Conservation (phyloP, 441 rosid species). For the Erodium moschatum region DNA sequence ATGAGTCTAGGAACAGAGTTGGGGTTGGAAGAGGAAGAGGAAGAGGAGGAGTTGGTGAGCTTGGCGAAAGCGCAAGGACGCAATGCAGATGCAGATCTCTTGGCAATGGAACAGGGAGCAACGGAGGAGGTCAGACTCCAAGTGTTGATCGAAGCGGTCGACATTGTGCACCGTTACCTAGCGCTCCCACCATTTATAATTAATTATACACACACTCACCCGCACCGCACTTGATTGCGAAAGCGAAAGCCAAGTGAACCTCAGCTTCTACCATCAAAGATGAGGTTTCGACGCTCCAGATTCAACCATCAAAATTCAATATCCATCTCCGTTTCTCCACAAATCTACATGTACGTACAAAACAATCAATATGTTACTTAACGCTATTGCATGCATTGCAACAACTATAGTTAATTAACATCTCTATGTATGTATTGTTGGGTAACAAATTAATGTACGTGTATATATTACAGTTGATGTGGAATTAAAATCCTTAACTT, state of each 20-base stretch:
- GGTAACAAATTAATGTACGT: no score
- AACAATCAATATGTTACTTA: neutral
- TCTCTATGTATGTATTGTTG: no score
- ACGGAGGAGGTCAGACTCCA: conserved; percentile 48
- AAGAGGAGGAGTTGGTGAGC: conserved; percentile 22
- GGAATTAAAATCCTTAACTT: no score
- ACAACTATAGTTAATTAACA: neutral
- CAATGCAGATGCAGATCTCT: conserved; percentile 21
- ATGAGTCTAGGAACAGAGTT: conserved; percentile 54
- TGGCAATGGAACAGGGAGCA: conserved; percentile 13
- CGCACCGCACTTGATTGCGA: neutral
- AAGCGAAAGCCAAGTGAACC: neutral
- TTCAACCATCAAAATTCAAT: neutral
- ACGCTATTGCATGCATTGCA: neutral
- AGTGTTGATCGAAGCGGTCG: conserved; percentile 4
- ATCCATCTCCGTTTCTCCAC: neutral
- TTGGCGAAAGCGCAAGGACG: conserved; percentile 37
- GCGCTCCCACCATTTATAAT: conserved; percentile 17
- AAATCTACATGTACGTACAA: neutral
- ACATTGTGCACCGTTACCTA: neutral
- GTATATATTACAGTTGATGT: no score
- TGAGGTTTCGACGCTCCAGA: neutral
- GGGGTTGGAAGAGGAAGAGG: neutral
- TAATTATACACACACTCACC: neutral
- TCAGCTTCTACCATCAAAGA: neutral